Evolutionary conservation across 2,329 filamentous ascomycete species (phyloP), one percentile per base, ranked within the genome.

Genomic region (Monosporascus sp.): DNA sequence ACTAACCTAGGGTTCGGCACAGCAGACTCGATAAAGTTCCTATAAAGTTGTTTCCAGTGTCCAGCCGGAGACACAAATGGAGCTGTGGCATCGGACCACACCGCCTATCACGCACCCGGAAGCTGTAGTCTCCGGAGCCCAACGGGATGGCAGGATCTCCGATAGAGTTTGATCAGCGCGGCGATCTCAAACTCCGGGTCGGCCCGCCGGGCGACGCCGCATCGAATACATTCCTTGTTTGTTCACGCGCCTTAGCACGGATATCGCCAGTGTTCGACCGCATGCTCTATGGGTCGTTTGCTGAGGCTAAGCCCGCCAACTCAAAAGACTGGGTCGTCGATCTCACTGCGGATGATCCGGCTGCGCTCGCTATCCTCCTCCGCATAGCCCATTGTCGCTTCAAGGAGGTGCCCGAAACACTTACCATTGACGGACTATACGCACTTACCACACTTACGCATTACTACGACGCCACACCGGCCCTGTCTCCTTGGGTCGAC

Each of bases 241-340:
- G 54, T 19, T 52, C 54, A 4, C 38, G 52, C 24, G 6, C 52
- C 22, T 24, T 56, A 3, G 47, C 54, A 22, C 54, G 54, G 5
- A 27, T 50, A 9, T 56, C 54, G 26, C 54, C 52, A 11, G 54
- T 56, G 9, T 56, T 56, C 24, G 54, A 54, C 47, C 49, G 54
- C 3, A 54, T 56, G 52, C 38, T 56, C 9, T 56, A 56, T 19
- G 54, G 54, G n/a, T 37, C 16, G 22, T 56, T 54, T 22, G 41
- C 52, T n/a, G 54, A 54, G 36, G 40, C 52, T n/a, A 41, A 43
- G 31, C 26, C 49, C 11, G 26, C 31, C 40, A 41, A 52, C 20
- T 19, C 46, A 11, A 48, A 52, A 2, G 49, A 48, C 26, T 54
- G 52, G 52, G 26, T 54, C 17, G 54, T 54, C 3, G 27, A 54